These are phyloP conservation scores for Daedaleopsis sinensis DNA, from an alignment of 768 basidiomycete species.

Conservation along the genomic window DNA sequence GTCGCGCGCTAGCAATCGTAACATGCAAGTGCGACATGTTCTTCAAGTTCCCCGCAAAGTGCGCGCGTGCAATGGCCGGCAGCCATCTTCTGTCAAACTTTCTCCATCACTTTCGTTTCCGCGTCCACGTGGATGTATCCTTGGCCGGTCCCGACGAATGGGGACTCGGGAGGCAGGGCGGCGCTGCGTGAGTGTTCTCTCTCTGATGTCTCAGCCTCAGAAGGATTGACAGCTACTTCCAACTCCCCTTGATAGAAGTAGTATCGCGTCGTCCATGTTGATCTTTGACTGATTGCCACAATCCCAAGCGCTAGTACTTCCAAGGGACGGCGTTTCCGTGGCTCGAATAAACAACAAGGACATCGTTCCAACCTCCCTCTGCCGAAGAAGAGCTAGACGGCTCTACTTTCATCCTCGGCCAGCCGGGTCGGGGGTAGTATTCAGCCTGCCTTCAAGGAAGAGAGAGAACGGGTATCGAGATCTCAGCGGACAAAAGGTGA, in stretches of 20 bases:
- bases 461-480: not conserved
- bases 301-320: not conserved
- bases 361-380: not conserved
- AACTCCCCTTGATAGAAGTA: not conserved
- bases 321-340: not conserved
- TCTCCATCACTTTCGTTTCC: no score
- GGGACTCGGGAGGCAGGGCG: no score
- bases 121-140: no score
- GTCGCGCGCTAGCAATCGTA: no score
- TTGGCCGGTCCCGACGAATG: no score
- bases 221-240: not conserved
- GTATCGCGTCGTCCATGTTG: not conserved
- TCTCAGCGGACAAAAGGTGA: not conserved
- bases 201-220: no score
- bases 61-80: no score
- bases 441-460: conserved; percentile 1
- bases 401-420: not conserved
- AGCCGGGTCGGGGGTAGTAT: not conserved
- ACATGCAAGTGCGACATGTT: no score
- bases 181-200: no score
- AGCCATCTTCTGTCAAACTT: no score
- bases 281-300: not conserved
- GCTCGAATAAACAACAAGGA: not conserved
- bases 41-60: no score
- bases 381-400: not conserved